Base-by-base conservation (phyloP, 176 grass and related monocot genomes). In the Saccharum officinarum region DNA sequence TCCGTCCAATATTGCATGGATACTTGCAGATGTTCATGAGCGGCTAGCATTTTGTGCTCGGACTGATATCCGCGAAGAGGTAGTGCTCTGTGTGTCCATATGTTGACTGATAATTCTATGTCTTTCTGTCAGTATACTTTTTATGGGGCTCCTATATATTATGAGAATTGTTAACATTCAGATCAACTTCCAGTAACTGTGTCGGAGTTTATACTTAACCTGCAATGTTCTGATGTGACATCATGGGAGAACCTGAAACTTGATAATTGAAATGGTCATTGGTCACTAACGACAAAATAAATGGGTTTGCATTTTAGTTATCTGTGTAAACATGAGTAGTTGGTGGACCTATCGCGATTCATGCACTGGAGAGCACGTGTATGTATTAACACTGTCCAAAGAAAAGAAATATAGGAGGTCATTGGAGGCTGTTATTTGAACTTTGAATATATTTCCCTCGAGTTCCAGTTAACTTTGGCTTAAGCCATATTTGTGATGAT, bases 1-100 rank as follows among this genome's bases (percentile, higher is more conserved):
- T 95, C 82, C 89, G 88, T 81, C 93, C 96, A 64, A 95, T 92
- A 70, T 78, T 98, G 17, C 91, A 95, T 90, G 96, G 71, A 98
- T 98, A 80, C 90, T 98, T 52, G 96, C 96, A 28, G 96, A 98
- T 69, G 85, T 95, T 88, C 96, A 95, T 83, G 96, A 98, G 73
- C 86, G 96, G 62, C 80, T 98, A 69, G 92, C 96, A 75, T 98
- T 98, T 85, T 98, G 96, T 90, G 96, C 93, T 87, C 76, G 96
- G 55, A 98, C 93, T 78, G 42, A 98, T 75, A 98, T 98, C 52
- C 91, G 93, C 28, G 96, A 98, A 87, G 91, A 95, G 91, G 96
- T 98, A 87, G 52, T 61, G 47, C 71, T 90, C 18, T 45, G 60
- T 16, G 25, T 73, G 49, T 49, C 3, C 22, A 31, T 31, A 33